Conservation (phyloP, 1,284 basidiomycete species). For the Coniferiporia weirii region DNA sequence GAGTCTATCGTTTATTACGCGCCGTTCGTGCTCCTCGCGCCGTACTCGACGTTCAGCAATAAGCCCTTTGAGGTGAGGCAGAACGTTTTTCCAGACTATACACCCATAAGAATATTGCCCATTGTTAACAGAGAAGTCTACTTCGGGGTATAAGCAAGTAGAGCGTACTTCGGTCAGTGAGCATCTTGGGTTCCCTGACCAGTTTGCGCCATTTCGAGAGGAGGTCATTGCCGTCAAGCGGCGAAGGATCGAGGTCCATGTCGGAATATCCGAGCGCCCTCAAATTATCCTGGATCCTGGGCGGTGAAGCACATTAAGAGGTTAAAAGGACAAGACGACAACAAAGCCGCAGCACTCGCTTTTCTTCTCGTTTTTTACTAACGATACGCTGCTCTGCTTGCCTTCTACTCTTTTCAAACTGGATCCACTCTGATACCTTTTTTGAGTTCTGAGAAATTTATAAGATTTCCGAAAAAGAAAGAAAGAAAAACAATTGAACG, state of each 20-base stretch:
- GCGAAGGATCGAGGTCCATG: not conserved
- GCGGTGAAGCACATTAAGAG: not conserved
- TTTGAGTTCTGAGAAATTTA: not conserved
- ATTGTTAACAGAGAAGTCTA: not conserved
- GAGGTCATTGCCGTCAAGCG: not conserved
- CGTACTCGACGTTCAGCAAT: not conserved
- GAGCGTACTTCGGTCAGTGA: constrained; percentile 1
- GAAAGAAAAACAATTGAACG: not conserved
- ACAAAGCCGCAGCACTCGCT: not conserved
- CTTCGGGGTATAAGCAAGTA: not conserved
- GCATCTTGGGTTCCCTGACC: not conserved
- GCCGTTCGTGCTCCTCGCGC: not conserved
- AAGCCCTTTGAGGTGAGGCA: not conserved
- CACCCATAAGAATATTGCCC: not conserved
- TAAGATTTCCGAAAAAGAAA: not conserved
- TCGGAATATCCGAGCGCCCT: not conserved
- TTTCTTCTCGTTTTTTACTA: not conserved
- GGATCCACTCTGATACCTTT: not conserved
- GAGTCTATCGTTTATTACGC: not conserved
- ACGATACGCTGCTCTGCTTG: not conserved
- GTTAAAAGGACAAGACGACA: not conserved
- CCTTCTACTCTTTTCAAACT: not conserved
- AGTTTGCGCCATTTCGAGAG: not conserved
- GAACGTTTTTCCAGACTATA: constrained; percentile 3
- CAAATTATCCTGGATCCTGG: not conserved